Conservation (phyloP, 2,329 filamentous ascomycete genomes). For the Aspergillus ochraceus region DNA sequence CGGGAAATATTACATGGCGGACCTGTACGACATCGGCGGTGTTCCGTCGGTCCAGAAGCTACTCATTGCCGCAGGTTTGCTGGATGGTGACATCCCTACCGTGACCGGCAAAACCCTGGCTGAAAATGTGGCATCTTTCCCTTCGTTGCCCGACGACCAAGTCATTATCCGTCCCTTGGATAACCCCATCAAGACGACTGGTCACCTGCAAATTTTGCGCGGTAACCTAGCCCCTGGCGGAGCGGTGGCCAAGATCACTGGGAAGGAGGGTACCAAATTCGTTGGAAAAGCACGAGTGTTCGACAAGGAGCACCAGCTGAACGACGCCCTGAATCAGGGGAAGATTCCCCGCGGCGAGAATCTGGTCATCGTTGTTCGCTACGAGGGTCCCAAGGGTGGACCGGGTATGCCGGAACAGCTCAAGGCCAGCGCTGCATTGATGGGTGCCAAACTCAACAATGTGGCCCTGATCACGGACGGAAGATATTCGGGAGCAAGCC, state of each 20-base stretch:
- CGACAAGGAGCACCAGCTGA: conserved; percentile 78
- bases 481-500: conserved; percentile 80
- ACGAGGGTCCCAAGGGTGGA: conserved; percentile 90
- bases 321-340: conserved; percentile 70
- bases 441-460: conserved; percentile 85
- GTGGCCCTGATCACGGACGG: conserved; percentile 92
- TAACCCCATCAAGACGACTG: conserved; percentile 82
- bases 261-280: conserved; percentile 86
- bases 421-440: conserved; percentile 82
- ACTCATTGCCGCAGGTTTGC: conserved; percentile 70
- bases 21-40: conserved; percentile 82
- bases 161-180: conserved; percentile 76
- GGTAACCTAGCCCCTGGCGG: conserved; percentile 88
- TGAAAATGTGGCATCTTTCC: conserved; percentile 76
- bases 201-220: conserved; percentile 83
- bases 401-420: conserved; percentile 97
- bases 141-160: conserved; percentile 75
- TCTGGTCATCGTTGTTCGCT: conserved; percentile 84
- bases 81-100: conserved; percentile 77
- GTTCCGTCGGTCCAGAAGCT: conserved; percentile 84
- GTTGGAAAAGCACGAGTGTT: conserved; percentile 80
- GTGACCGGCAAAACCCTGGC: conserved; percentile 82
- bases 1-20: conserved; percentile 83
- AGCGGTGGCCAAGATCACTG: conserved; percentile 93
- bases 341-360: conserved; percentile 74